These are phyloP conservation scores for Anthracocystis panici-leucophaei DNA, from an alignment of 1,284 basidiomycete genomes.

Conservation along the genomic window DNA sequence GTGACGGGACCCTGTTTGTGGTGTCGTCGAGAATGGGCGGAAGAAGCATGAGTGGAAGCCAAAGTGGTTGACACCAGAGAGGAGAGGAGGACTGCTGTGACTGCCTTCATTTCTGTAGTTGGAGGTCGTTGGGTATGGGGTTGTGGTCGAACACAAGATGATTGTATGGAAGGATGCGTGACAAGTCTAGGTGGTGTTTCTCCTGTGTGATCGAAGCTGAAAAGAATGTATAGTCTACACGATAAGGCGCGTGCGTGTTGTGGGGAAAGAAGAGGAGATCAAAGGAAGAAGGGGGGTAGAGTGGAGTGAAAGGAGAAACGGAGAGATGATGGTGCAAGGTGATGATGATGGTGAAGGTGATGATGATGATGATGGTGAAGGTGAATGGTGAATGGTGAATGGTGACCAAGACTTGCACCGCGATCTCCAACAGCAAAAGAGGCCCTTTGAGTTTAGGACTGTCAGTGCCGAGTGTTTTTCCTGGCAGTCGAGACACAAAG, in stretches of 20 bases:
- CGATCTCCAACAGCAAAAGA: no score
- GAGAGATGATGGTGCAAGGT: conserved; percentile 4
- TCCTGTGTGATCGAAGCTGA: conserved; percentile 10
- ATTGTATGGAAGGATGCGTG: conserved; percentile 11
- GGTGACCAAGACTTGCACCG: neutral
- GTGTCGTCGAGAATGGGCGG: conserved; percentile 30
- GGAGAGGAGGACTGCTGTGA: conserved; percentile 35
- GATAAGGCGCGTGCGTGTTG: neutral
- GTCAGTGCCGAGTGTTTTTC: neutral
- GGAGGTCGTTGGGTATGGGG: neutral
- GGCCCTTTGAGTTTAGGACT: no score
- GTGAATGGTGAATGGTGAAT: neutral
- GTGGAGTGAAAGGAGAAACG: neutral
- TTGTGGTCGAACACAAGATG: neutral
- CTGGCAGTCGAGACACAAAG: neutral
- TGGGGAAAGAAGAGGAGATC: conserved; percentile 7
- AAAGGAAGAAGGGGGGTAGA: neutral
- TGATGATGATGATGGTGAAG: neutral
- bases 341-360: conserved; percentile 12
- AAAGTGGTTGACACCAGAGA: conserved; percentile 33
- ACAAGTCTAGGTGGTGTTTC: conserved; percentile 10
- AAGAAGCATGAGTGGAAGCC: conserved; percentile 30
- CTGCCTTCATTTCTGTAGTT: conserved; percentile 30
- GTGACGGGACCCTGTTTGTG: conserved; percentile 31
- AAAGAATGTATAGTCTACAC: conserved; percentile 30